Evolutionary conservation across 2,329 filamentous ascomycete species (phyloP).

Genomic region (Fusarium luffae): DNA sequence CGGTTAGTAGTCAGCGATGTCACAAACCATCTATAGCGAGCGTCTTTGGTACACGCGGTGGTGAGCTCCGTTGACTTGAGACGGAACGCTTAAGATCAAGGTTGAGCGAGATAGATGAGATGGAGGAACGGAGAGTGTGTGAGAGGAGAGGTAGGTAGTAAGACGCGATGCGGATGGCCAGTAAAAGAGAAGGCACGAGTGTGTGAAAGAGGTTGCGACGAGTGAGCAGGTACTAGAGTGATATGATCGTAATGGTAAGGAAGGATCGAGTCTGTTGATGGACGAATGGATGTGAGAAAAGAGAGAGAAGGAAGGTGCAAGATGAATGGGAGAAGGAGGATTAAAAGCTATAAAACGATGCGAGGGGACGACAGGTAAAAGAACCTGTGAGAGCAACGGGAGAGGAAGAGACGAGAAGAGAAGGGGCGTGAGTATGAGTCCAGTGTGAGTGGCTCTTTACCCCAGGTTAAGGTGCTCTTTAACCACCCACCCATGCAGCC

Average conservation of each 20-base stretch:
- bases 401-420: slow-evolving; percentile 39
- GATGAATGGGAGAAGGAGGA: slow-evolving; percentile 45
- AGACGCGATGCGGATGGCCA: slow-evolving; percentile 19
- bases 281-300: neutral
- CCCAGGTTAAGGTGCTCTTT: slow-evolving; percentile 35
- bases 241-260: slow-evolving; percentile 8
- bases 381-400: slow-evolving; percentile 38
- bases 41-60: slow-evolving; percentile 28
- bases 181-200: slow-evolving; percentile 22
- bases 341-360: slow-evolving; percentile 35
- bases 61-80: slow-evolving; percentile 13
- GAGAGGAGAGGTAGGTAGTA: neutral
- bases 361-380: slow-evolving; percentile 45
- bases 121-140: slow-evolving; percentile 4
- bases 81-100: slow-evolving; percentile 12
- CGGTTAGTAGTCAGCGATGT: slow-evolving; percentile 49
- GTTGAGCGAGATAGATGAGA: neutral
- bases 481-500: slow-evolving; percentile 31
- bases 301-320: slow-evolving; percentile 37
- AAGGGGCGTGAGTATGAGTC: slow-evolving; percentile 36
- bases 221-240: slow-evolving; percentile 7
- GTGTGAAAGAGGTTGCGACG: slow-evolving; percentile 14
- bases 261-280: slow-evolving; percentile 9
- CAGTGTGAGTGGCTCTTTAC: slow-evolving; percentile 45
- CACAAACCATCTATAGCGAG: slow-evolving; percentile 49